Evolutionary conservation across 345 rosid genomes (phyloP).

Genomic region (Linum usitatissimum): DNA sequence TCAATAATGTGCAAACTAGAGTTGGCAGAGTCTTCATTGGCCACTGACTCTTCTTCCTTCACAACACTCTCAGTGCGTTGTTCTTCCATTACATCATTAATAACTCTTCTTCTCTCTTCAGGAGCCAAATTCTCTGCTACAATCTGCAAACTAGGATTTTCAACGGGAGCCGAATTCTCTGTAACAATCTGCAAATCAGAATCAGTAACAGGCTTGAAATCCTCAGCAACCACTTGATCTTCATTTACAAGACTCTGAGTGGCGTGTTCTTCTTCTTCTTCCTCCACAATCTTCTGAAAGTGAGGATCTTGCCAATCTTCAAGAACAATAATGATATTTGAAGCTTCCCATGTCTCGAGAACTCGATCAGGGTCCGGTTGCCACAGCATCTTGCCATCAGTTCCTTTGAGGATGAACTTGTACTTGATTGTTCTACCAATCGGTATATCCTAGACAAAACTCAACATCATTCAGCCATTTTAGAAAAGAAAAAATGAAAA

Average conservation of each 20-base stretch:
- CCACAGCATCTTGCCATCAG: conserved; percentile 42
- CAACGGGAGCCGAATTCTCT: not conserved
- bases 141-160: not conserved
- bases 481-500: not conserved
- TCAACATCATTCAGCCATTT: conserved; percentile 4
- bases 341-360: conserved; percentile 44
- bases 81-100: not conserved
- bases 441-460: conserved; percentile 44
- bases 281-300: conserved; percentile 48
- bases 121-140: not conserved
- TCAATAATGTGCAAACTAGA: conserved; percentile 17
- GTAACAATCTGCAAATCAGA: not conserved
- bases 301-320: conserved; percentile 75
- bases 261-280: not conserved
- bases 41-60: conserved; percentile 12
- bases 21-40: conserved; percentile 12
- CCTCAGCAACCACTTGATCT: not conserved
- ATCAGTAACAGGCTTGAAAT: conserved; percentile 11
- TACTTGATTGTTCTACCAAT: conserved; percentile 43
- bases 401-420: conserved; percentile 56
- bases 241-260: conserved; percentile 31
- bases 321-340: conserved; percentile 32
- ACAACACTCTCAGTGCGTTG: not conserved
- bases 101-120: not conserved
- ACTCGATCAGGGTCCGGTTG: conserved; percentile 68